Conservation (phyloP, 1,284 basidiomycete genomes). For the Wallemia hederae region DNA sequence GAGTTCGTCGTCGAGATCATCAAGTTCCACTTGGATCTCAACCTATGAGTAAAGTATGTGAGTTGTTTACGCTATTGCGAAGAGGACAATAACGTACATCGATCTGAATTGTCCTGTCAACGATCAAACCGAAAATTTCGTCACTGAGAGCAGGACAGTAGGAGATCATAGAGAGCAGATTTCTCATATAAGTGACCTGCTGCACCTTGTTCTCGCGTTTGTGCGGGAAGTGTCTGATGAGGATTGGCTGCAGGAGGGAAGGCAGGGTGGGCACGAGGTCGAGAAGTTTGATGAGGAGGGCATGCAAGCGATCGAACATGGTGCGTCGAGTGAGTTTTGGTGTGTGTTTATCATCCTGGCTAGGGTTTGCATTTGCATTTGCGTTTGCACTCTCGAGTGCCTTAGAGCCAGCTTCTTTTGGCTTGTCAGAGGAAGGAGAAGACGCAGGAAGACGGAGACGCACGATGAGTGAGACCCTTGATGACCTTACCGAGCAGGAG, state of each 20-base stretch:
- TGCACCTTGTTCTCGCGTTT: constrained; percentile 55
- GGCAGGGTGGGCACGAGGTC: constrained; percentile 69
- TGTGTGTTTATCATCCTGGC: constrained; percentile 3
- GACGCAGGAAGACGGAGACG: constrained; percentile 16
- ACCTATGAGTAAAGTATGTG: too few relatives aligned
- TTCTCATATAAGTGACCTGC: constrained; percentile 76
- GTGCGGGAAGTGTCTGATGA: constrained; percentile 64
- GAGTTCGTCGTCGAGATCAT: constrained; percentile 52
- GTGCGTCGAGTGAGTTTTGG: constrained; percentile 42
- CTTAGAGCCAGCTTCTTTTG: constrained; percentile 34
- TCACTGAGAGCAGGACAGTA: constrained; percentile 77
- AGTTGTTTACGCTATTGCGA: background rate
- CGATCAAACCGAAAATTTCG: constrained; percentile 49
- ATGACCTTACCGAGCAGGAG: constrained; percentile 53
- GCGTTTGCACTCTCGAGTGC: constrained; percentile 20
- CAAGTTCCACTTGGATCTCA: constrained; percentile 83
- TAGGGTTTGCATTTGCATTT: background rate
- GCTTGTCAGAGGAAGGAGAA: constrained; percentile 3
- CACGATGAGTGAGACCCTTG: constrained; percentile 64
- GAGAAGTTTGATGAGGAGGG: constrained; percentile 53
- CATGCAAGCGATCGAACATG: constrained; percentile 65
- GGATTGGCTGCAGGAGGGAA: constrained; percentile 51
- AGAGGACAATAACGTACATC: constrained; percentile 31
- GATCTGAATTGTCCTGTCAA: constrained; percentile 76
- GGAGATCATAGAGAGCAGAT: constrained; percentile 49